phyloP scores from a whole-genome alignment of 2,329 filamentous ascomycete species.

The Claviceps fusiformis region DNA sequence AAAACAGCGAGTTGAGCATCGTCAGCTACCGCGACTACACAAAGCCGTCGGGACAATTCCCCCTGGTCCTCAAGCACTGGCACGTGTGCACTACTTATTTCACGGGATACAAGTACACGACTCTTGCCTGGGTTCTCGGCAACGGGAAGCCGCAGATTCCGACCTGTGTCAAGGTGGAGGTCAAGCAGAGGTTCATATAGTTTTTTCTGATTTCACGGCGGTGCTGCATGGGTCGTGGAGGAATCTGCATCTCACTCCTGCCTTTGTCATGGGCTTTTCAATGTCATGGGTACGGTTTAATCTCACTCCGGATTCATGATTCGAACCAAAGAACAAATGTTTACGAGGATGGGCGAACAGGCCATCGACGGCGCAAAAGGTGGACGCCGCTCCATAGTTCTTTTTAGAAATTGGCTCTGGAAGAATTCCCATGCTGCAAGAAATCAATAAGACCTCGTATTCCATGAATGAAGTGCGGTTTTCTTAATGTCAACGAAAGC shows the following conservation, averaged over 20 bases:
- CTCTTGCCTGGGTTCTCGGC: constrained; percentile 9
- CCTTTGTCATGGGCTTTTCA: neutral
- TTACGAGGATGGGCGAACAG: too few species aligned
- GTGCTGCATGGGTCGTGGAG: neutral
- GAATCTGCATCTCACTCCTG: neutral
- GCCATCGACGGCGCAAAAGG: too few species aligned
- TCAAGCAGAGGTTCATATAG: constrained; percentile 9
- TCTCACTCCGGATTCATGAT: too few species aligned
- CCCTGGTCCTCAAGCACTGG: constrained; percentile 9
- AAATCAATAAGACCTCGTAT: too few species aligned
- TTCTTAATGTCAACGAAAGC: too few species aligned
- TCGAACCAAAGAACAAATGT: too few species aligned
- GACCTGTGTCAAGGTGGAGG: constrained; percentile 12
- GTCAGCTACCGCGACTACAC: constrained; percentile 11
- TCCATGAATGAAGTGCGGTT: too few species aligned
- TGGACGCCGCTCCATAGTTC: too few species aligned
- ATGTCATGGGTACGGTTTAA: too few species aligned
- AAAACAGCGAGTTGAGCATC: constrained; percentile 7
- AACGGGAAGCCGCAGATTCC: constrained; percentile 11
- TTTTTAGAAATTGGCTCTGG: too few species aligned
- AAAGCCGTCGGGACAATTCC: neutral
- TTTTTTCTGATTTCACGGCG: neutral
- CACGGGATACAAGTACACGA: constrained; percentile 9
- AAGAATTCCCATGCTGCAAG: too few species aligned
- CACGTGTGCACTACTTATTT: constrained; percentile 12